Conservation (phyloP, 2,329 filamentous ascomycete genomes). For the Plenodomus biglobosus region DNA sequence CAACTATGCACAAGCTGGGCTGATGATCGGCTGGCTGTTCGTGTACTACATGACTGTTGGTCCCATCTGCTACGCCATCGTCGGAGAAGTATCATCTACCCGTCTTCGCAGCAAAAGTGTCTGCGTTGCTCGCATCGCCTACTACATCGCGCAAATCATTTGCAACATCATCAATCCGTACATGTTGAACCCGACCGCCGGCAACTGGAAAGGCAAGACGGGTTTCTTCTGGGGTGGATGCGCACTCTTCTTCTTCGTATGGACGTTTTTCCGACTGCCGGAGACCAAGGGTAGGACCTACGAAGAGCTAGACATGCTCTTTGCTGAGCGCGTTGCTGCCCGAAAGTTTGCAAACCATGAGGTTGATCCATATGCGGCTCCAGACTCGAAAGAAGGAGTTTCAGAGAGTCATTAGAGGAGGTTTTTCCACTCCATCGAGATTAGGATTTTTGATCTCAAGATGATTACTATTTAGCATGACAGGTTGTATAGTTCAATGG, state of each 20-base stretch:
- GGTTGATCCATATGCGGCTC: too few relatives aligned
- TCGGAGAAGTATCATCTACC: background rate
- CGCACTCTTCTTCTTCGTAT: constrained; percentile 55
- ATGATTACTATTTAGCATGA: too few relatives aligned
- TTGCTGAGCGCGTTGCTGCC: constrained; percentile 51
- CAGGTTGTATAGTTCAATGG: too few relatives aligned
- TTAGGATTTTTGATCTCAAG: too few relatives aligned
- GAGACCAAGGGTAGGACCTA: constrained; percentile 55
- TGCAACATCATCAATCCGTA: constrained; percentile 73
- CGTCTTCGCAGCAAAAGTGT: constrained; percentile 64
- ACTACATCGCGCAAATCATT: constrained; percentile 67
- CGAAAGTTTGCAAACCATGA: too few relatives aligned
- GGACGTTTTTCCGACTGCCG: constrained; percentile 55
- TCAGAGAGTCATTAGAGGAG: too few relatives aligned
- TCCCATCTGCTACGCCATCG: background rate
- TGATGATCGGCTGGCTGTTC: constrained; percentile 78
- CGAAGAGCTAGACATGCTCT: constrained; percentile 53
- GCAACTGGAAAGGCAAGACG: constrained; percentile 76
- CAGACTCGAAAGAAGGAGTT: too few relatives aligned
- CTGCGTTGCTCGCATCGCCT: constrained; percentile 71
- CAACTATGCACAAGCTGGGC: constrained; percentile 72
- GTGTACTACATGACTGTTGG: constrained; percentile 48
- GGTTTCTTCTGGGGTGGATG: constrained; percentile 74
- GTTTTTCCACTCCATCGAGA: too few relatives aligned
- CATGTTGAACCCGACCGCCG: constrained; percentile 54